These are phyloP conservation scores for Sedum album DNA, from an alignment of 164 flowering plant genomes.

Conservation along the genomic window DNA sequence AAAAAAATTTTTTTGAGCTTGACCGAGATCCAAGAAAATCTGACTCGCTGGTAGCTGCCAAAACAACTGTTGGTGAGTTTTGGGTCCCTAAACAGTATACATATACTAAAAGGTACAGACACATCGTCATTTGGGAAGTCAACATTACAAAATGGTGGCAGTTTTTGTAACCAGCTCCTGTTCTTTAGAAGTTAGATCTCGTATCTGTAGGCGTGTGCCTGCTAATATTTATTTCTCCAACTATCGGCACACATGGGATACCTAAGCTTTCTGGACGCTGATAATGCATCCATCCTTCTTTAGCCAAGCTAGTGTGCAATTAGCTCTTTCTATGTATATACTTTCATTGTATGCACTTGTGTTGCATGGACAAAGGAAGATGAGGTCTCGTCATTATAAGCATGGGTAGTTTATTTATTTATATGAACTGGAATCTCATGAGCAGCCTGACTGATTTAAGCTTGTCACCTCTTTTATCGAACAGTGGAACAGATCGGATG, in stretches of 20 bases:
- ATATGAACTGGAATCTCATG: slow-evolving; percentile 44
- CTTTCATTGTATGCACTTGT: background rate
- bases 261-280: background rate
- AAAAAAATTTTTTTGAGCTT: no score
- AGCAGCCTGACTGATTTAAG: slow-evolving; percentile 46
- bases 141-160: background rate
- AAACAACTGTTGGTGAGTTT: no score
- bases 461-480: slow-evolving; percentile 43
- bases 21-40: no score
- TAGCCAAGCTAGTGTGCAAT: background rate
- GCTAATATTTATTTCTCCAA: background rate
- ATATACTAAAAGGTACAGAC: background rate
- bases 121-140: background rate
- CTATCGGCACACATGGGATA: background rate
- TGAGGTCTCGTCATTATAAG: background rate
- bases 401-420: background rate
- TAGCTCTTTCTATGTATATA: background rate
- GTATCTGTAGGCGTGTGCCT: background rate
- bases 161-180: background rate
- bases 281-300: background rate
- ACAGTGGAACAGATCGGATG: slow-evolving; percentile 48
- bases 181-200: background rate
- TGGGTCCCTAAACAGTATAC: background rate
- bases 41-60: no score
- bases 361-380: background rate